A percentile compares a stretch with the other conserved stretches of the same genome.
phyloP scores from a whole-genome alignment of 208 protist species.

The Trypanosoma vivax region DNA sequence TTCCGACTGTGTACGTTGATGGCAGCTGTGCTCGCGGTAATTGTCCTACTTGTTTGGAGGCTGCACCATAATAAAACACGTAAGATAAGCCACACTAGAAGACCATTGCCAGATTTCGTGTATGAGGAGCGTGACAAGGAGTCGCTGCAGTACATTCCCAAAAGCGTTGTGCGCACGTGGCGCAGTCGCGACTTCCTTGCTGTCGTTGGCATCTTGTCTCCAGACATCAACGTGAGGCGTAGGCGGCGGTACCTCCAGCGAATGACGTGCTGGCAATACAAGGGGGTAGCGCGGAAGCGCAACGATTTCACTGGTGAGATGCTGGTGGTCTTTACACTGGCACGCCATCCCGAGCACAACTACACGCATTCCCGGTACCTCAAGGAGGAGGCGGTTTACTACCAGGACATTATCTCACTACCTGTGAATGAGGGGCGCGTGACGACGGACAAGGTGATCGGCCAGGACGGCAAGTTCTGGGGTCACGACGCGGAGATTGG shows the following conservation, averaged over 20 bases:
- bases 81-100: no score
- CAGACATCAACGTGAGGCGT: conserved; percentile 19
- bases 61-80: no score
- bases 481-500: conserved; percentile 1
- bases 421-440: conserved; percentile 22
- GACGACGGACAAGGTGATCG: conserved; percentile 1
- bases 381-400: conserved; percentile 28
- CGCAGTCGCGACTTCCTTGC: conserved; percentile 9
- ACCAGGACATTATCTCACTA: conserved; percentile 26
- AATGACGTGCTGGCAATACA: conserved; percentile 28
- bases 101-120: no score
- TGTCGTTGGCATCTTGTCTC: conserved; percentile 39
- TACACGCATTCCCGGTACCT: conserved; percentile 17
- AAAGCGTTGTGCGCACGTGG: not conserved
- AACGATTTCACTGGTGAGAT: conserved; percentile 26
- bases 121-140: no score
- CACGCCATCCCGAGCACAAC: not conserved
- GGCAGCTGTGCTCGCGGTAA: no score
- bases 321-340: conserved; percentile 18
- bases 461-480: not conserved
- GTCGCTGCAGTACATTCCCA: conserved; percentile 1
- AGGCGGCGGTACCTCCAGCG: conserved; percentile 27
- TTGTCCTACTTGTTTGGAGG: no score
- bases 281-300: conserved; percentile 18
- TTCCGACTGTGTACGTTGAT: no score